A percentile compares a stretch with the other conserved stretches of the same genome.
These are phyloP conservation scores for Phyllostachys edulis DNA, from an alignment of 176 grass and related monocot genomes.

Conservation along the genomic window DNA sequence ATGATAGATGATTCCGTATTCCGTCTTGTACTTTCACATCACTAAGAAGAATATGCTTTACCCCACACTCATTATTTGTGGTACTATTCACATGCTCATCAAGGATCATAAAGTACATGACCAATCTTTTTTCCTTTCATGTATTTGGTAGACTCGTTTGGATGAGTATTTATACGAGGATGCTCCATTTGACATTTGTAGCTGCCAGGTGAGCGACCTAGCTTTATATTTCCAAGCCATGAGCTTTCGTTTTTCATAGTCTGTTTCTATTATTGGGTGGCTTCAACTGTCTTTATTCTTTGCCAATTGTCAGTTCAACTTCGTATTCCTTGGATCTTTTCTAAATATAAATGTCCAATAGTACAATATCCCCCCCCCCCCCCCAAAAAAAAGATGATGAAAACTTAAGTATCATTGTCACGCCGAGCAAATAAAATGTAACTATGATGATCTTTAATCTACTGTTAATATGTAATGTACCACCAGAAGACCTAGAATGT, in stretches of 20 bases:
- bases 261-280: not conserved
- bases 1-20: not conserved
- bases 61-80: not conserved
- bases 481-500: not conserved
- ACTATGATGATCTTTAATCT: not conserved
- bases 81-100: not conserved
- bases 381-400: not conserved
- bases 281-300: not conserved
- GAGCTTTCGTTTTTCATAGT: not conserved
- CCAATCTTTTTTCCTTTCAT: not conserved
- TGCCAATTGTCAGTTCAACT: not conserved
- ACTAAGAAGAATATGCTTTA: not conserved
- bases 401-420: not conserved
- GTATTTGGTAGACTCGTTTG: slow-evolving; percentile 56
- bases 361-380: not conserved
- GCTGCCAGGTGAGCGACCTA: slow-evolving; percentile 68
- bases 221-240: not conserved
- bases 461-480: not conserved
- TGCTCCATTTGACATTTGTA: slow-evolving; percentile 90
- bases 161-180: slow-evolving; percentile 87
- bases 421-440: slow-evolving; percentile 15
- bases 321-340: slow-evolving; percentile 4
- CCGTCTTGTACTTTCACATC: not conserved
- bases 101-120: not conserved
- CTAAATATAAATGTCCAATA: not conserved